Evolutionary conservation across 2,329 filamentous ascomycete species (phyloP).

Genomic region (Biscogniauxia marginata): DNA sequence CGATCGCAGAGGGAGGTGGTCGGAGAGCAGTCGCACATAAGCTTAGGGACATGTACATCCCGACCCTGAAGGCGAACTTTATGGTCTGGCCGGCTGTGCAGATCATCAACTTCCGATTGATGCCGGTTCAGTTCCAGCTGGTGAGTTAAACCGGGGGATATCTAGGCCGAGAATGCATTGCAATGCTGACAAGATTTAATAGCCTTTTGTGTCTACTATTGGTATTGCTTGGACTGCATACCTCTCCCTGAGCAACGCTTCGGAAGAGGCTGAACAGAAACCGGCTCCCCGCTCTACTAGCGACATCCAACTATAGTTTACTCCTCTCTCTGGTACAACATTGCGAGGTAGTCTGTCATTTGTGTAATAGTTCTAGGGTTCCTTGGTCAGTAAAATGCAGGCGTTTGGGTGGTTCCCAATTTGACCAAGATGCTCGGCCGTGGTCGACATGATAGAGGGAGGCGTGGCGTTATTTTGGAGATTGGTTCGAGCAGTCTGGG

Average conservation of each 20-base stretch:
- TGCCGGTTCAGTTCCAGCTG: conserved; percentile 95
- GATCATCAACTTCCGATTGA: conserved; percentile 91
- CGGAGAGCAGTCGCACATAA: conserved; percentile 76
- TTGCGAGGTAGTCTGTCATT: not conserved
- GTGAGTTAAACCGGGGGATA: conserved; percentile 53
- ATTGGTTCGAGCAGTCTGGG: not conserved
- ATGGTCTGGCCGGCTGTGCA: conserved; percentile 94
- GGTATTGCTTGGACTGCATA: conserved; percentile 99
- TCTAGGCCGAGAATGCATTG: not conserved
- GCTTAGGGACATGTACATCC: conserved; percentile 89
- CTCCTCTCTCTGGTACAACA: not conserved
- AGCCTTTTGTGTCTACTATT: conserved; percentile 94
- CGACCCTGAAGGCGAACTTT: conserved; percentile 93
- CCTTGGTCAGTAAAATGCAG: not conserved
- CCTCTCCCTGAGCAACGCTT: conserved; percentile 84
- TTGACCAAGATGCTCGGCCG: not conserved
- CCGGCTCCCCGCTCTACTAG: conserved; percentile 30
- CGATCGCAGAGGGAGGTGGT: conserved; percentile 87
- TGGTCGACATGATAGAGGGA: not conserved
- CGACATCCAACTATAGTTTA: conserved; percentile 36
- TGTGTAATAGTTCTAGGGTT: not conserved
- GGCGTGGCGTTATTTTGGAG: not conserved
- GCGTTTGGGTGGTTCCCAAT: not conserved
- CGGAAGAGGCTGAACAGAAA: conserved; percentile 61
- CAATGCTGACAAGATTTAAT: conserved; percentile 8